phyloP scores from a whole-genome alignment of 1,284 basidiomycete species.

The Apiotrichum gamsii region DNA sequence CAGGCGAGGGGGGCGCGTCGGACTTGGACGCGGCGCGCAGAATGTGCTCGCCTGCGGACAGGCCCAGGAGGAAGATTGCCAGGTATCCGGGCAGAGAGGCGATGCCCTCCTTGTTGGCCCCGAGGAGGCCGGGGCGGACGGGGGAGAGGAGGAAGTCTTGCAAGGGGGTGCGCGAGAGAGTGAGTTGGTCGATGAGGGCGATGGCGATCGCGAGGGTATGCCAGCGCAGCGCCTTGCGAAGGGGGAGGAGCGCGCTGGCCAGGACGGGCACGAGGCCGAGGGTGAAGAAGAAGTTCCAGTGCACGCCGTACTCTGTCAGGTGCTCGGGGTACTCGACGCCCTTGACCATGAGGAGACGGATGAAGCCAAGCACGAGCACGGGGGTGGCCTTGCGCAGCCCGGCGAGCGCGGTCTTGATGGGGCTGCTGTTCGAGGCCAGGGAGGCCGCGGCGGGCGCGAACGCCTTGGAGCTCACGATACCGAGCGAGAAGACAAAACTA shows the following conservation, averaged over 20 bases:
- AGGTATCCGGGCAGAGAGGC: conserved; percentile 80
- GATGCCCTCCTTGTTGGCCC: conserved; percentile 89
- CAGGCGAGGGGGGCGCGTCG: conserved; percentile 40
- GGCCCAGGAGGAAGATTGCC: conserved; percentile 78
- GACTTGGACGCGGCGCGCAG: conserved; percentile 55
- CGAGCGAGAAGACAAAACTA: conserved; percentile 75
- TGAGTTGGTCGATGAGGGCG: conserved; percentile 62
- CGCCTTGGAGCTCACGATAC: conserved; percentile 67
- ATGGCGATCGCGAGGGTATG: conserved; percentile 61
- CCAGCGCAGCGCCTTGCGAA: conserved; percentile 57
- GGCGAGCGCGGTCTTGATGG: neutral
- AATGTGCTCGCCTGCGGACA: conserved; percentile 72
- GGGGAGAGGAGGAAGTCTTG: conserved; percentile 61
- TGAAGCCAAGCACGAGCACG: conserved; percentile 64
- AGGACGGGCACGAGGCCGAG: conserved; percentile 72
- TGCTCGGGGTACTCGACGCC: conserved; percentile 95
- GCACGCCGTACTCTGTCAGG: conserved; percentile 87
- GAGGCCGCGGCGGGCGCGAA: conserved; percentile 6
- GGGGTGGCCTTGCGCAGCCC: conserved; percentile 60
- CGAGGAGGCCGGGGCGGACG: conserved; percentile 59
- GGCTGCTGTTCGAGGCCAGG: neutral
- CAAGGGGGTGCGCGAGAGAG: conserved; percentile 55
- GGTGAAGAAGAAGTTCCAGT: conserved; percentile 99
- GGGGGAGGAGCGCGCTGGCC: conserved; percentile 63
- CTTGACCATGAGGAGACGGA: conserved; percentile 82